phyloP scores from a whole-genome alignment of 2,329 filamentous ascomycete species.

The Colletotrichum cuscutae region DNA sequence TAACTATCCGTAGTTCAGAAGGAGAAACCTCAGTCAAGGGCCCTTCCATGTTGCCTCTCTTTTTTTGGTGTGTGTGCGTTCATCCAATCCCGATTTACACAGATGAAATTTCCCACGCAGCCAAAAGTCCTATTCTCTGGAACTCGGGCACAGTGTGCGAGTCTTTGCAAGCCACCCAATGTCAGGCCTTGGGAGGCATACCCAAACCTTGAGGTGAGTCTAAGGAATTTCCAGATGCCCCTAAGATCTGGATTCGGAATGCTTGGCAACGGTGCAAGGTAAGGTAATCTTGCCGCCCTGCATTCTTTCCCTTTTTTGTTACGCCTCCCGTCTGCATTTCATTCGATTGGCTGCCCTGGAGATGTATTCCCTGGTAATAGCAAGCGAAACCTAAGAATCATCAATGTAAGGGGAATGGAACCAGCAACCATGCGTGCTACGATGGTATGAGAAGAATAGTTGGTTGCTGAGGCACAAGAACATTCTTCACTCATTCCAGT shows the following conservation, averaged over 20 bases:
- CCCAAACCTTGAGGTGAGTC: not conserved
- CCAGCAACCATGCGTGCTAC: too few relatives aligned
- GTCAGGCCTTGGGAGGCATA: not conserved
- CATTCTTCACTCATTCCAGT: not conserved
- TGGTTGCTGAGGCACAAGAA: not conserved
- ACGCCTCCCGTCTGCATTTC: not conserved
- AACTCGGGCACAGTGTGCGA: conserved; percentile 13
- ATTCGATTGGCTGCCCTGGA: not conserved
- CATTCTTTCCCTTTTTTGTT: not conserved
- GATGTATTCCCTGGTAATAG: not conserved
- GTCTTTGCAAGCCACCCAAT: not conserved
- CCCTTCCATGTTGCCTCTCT: not conserved
- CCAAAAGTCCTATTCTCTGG: not conserved
- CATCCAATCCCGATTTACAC: not conserved
- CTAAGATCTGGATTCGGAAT: not conserved
- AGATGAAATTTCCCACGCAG: not conserved
- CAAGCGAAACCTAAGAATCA: not conserved
- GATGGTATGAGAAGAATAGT: too few relatives aligned
- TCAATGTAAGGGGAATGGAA: not conserved
- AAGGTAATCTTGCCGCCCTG: not conserved
- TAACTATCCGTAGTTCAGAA: too few relatives aligned
- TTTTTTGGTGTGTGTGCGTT: not conserved
- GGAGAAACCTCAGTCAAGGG: not conserved
- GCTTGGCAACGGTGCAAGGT: conserved; percentile 16
- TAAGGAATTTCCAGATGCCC: not conserved